Evolutionary conservation across 1,139 yeast genomes (phyloP).

Genomic region (Taphrina flavorubra): DNA sequence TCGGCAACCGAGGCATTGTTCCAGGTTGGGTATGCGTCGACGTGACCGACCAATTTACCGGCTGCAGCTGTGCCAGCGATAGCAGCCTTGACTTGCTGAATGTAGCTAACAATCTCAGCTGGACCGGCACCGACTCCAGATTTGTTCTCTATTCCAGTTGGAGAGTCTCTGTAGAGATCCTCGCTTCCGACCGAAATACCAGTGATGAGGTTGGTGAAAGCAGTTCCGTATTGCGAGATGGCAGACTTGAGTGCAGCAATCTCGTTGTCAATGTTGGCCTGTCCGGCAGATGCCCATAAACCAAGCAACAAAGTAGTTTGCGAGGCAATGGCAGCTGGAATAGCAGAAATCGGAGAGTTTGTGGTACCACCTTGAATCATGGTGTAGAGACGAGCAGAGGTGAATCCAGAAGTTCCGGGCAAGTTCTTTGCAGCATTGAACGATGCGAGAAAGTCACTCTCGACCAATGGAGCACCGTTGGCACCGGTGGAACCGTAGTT

Average conservation of each 20-base stretch:
- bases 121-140: conserved; percentile 67
- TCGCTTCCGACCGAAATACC: conserved; percentile 88
- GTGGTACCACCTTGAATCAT: conserved; percentile 30
- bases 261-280: conserved; percentile 72
- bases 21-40: conserved; percentile 90
- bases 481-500: conserved; percentile 32
- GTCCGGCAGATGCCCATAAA: conserved; percentile 83
- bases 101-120: conserved; percentile 52
- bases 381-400: conserved; percentile 36
- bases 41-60: conserved; percentile 78
- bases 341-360: conserved; percentile 19
- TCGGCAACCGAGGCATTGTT: conserved; percentile 75
- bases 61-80: conserved; percentile 66
- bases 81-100: conserved; percentile 40
- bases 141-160: conserved; percentile 60
- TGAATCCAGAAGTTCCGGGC: conserved; percentile 27
- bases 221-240: conserved; percentile 55
- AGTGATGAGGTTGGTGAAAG: conserved; percentile 54
- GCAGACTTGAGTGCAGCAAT: conserved; percentile 71
- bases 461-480: conserved; percentile 21
- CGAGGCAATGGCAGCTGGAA: conserved; percentile 67
- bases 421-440: conserved; percentile 12
- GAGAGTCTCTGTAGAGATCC: conserved; percentile 83
- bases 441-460: conserved; percentile 17
- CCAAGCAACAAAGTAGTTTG: conserved; percentile 82